These are phyloP conservation scores for Talaromyces albobiverticillius DNA, from an alignment of 2,329 filamentous ascomycete genomes.

Conservation along the genomic window DNA sequence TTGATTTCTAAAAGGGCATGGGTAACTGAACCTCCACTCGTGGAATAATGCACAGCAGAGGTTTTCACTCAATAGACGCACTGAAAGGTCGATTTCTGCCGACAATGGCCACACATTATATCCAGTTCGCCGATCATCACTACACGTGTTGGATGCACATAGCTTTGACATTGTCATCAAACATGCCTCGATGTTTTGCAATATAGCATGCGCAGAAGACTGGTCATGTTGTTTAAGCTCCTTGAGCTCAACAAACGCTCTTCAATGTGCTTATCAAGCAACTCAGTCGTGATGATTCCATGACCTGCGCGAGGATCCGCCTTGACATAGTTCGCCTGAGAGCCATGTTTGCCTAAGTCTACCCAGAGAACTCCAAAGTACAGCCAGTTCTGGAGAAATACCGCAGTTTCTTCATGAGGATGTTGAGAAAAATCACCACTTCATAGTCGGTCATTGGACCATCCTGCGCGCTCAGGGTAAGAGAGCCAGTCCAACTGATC, in stretches of 20 bases:
- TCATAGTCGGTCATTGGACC: background rate
- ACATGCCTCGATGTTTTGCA: slow-evolving; percentile 3
- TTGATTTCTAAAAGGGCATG: background rate
- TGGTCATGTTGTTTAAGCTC: background rate
- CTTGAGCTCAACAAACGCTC: background rate
- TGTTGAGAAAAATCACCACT: slow-evolving; percentile 6
- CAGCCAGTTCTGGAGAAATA: slow-evolving; percentile 6
- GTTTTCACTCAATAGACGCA: background rate
- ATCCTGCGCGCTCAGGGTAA: slow-evolving; percentile 4
- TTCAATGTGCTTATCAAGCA: slow-evolving; percentile 8
- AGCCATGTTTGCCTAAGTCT: background rate
- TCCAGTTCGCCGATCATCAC: background rate
- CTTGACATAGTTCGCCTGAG: slow-evolving; percentile 3
- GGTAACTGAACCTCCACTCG: background rate
- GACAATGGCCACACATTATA: slow-evolving; percentile 2
- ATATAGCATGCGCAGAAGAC: background rate
- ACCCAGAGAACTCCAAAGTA: slow-evolving; percentile 6
- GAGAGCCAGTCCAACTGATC: slow-evolving; percentile 5
- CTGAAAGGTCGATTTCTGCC: slow-evolving; percentile 1
- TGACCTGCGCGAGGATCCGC: background rate
- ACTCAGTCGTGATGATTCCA: slow-evolving; percentile 3
- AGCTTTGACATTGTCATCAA: slow-evolving; percentile 7
- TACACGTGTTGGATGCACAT: slow-evolving; percentile 1
- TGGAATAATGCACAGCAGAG: background rate
- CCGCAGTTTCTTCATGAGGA: background rate